Percentiles rank a stretch among this genome's conserved stretches.
These are phyloP conservation scores for Dictyostelium discoideum DNA, from an alignment of 78 protist species.

Conservation along the genomic window dicty_2.7 NC_007091.3:4953001-4953500, in stretches of 20 bases:
- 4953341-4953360: conserved; percentile 32
- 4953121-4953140: background rate
- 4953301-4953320: conserved; percentile 41
- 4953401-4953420: conserved; percentile 34
- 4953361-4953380: conserved; percentile 48
- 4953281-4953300: conserved; percentile 23
- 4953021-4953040: background rate
- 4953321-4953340: conserved; percentile 7
- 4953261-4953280: conserved; percentile 21
- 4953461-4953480: background rate
- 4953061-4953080: background rate
- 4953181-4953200: too few relatives aligned
- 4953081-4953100: background rate
- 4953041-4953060: background rate
- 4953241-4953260: conserved; percentile 67
- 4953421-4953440: conserved; percentile 44
- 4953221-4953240: background rate
- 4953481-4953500: background rate
- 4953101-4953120: background rate
- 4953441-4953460: background rate
- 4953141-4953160: conserved; percentile 6
- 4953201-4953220: background rate
- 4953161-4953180: background rate
- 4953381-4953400: conserved; percentile 37
- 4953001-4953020: conserved; percentile 52